phyloP scores from a whole-genome alignment of 208 protist species.

The Trypanosomatidae sp. region DNA sequence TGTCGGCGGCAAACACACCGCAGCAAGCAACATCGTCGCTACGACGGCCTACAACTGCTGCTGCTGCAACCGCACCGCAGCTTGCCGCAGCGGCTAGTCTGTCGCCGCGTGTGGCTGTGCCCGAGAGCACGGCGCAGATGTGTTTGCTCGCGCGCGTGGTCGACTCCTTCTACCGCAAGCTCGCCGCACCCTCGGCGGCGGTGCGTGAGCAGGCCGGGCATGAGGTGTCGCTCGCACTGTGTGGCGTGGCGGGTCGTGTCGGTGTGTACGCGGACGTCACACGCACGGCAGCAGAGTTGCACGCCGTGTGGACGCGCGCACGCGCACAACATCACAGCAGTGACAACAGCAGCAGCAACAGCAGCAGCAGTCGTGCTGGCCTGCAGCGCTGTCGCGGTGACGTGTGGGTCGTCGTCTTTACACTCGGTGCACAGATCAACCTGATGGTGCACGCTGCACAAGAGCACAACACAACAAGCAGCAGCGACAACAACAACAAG shows the following conservation, averaged over 20 bases:
- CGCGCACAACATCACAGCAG: conserved; percentile 1
- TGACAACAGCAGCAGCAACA: background rate
- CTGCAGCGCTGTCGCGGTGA: conserved; percentile 16
- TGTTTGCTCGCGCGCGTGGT: conserved; percentile 15
- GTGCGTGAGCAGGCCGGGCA: conserved; percentile 1
- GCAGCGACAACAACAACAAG: background rate
- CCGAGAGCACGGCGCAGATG: conserved; percentile 1
- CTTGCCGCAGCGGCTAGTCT: too few species aligned
- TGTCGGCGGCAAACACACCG: too few species aligned
- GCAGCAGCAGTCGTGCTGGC: background rate
- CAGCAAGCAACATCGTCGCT: too few species aligned
- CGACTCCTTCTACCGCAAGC: conserved; percentile 9
- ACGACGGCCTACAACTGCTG: too few species aligned
- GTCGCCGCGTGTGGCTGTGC: too few species aligned
- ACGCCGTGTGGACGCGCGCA: conserved; percentile 28
- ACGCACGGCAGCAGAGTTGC: conserved; percentile 26
- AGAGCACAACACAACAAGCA: background rate
- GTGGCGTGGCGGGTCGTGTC: conserved; percentile 24
- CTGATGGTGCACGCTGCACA: conserved; percentile 14
- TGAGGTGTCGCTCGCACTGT: conserved; percentile 30
- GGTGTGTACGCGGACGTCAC: conserved; percentile 20
- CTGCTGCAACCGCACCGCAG: too few species aligned
- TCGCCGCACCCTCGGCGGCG: conserved; percentile 4
- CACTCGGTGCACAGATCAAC: conserved; percentile 53
- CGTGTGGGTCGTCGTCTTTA: conserved; percentile 46